Evolutionary conservation across 805 yeast genomes (phyloP).

Genomic region (Nakazawaea populi): DNA sequence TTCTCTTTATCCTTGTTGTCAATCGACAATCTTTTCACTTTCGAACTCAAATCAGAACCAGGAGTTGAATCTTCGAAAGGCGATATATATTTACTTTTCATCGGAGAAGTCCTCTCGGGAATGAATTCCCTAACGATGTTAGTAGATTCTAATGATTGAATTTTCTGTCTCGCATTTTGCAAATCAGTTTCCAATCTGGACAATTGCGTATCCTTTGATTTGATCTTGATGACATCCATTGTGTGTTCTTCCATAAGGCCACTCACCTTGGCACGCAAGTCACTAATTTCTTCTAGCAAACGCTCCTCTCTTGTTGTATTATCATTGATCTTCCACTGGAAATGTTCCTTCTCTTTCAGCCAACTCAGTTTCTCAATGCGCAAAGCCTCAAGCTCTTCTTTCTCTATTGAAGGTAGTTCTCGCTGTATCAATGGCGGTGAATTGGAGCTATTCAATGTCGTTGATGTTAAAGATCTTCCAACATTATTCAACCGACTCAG

Average conservation of each 20-base stretch:
- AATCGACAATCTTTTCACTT: slow-evolving; percentile 28
- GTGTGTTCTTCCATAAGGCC: slow-evolving; percentile 45
- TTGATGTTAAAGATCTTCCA: slow-evolving; percentile 7
- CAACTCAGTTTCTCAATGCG: slow-evolving; percentile 48
- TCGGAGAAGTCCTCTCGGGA: slow-evolving; percentile 1
- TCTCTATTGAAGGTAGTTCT: slow-evolving; percentile 22
- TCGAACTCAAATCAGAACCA: slow-evolving; percentile 22
- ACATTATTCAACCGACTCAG: slow-evolving; percentile 4
- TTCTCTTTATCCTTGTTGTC: slow-evolving; percentile 20
- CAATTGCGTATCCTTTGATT: slow-evolving; percentile 67
- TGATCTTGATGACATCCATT: slow-evolving; percentile 41
- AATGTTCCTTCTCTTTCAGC: slow-evolving; percentile 27
- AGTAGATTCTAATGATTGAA: slow-evolving; percentile 46
- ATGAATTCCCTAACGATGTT: slow-evolving; percentile 9
- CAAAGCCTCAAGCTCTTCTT: slow-evolving; percentile 42
- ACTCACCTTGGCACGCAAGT: slow-evolving; percentile 30
- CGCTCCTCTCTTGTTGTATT: slow-evolving; percentile 24
- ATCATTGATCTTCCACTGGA: slow-evolving; percentile 23
- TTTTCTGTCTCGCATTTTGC: slow-evolving; percentile 48
- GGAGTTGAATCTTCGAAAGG: slow-evolving; percentile 8
- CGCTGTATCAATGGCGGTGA: slow-evolving; percentile 11
- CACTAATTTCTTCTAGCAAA: slow-evolving; percentile 26
- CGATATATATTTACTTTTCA: slow-evolving; percentile 4
- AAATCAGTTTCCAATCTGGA: slow-evolving; percentile 55
- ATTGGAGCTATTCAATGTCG: slow-evolving; percentile 7